phyloP scores from a whole-genome alignment of 208 protist species.

The Trypanosoma cruzi region DNA sequence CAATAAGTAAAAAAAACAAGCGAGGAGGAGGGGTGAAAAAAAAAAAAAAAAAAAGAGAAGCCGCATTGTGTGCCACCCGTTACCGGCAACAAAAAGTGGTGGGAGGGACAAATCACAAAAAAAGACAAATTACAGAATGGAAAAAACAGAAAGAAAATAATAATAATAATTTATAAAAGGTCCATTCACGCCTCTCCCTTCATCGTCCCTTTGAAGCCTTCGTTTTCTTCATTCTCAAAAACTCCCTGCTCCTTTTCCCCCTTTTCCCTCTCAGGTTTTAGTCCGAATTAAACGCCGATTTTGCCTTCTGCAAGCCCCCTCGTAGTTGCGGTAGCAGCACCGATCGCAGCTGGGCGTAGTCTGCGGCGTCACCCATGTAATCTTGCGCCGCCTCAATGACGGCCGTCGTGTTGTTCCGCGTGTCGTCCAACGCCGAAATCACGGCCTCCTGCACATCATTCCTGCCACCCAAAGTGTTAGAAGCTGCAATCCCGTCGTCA shows the following conservation, averaged over 20 bases:
- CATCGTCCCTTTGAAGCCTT: background rate
- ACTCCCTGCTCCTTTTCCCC: background rate
- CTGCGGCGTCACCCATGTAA: constrained; percentile 56
- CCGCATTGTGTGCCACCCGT: too few relatives aligned
- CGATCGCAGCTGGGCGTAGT: constrained; percentile 48
- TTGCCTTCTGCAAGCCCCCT: constrained; percentile 46
- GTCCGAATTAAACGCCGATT: constrained; percentile 31
- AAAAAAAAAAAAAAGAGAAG: background rate
- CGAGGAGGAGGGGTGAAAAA: too few relatives aligned
- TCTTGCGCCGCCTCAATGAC: constrained; percentile 71
- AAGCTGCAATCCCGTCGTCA: constrained; percentile 13
- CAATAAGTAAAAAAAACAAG: background rate
- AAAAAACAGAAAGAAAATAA: constrained; percentile 8
- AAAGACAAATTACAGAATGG: background rate
- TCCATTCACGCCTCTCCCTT: background rate
- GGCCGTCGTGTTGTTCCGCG: constrained; percentile 61
- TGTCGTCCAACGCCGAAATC: constrained; percentile 46
- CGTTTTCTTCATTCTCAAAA: background rate
- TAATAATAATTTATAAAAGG: constrained; percentile 1
- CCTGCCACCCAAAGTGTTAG: background rate
- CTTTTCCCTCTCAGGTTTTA: constrained; percentile 7
- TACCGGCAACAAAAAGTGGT: too few relatives aligned
- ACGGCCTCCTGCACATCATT: constrained; percentile 28
- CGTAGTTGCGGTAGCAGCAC: constrained; percentile 42
- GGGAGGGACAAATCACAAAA: background rate